Conservation (phyloP, 1,284 basidiomycete genomes). For the Ganoderma sp. region DNA sequence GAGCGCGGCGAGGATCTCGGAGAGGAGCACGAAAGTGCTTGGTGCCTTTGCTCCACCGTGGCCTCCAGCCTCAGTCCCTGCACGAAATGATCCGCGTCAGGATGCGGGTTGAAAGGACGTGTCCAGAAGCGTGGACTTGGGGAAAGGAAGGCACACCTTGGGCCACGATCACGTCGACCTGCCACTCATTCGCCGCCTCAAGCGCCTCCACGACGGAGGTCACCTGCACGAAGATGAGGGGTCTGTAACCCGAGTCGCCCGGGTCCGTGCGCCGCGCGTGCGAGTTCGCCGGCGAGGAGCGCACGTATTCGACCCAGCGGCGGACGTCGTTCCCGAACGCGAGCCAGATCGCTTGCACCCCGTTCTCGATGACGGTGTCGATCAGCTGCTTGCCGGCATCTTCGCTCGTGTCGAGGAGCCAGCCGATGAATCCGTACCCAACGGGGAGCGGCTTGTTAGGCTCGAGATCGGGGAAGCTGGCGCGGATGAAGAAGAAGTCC, state of each 20-base stretch:
- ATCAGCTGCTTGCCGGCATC: slow-evolving; percentile 48
- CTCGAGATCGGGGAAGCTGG: slow-evolving; percentile 40
- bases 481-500: slow-evolving; percentile 57
- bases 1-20: slow-evolving; percentile 56
- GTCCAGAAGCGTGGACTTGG: neutral
- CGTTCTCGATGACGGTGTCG: slow-evolving; percentile 56
- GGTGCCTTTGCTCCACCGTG: slow-evolving; percentile 65
- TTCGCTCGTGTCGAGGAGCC: slow-evolving; percentile 67
- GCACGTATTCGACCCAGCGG: slow-evolving; percentile 65
- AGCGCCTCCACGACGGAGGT: slow-evolving; percentile 63
- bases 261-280: slow-evolving; percentile 35
- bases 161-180: slow-evolving; percentile 73
- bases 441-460: slow-evolving; percentile 53
- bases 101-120: slow-evolving; percentile 8
- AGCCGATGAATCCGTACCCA: slow-evolving; percentile 75
- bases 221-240: slow-evolving; percentile 65
- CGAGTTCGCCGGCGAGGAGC: slow-evolving; percentile 51
- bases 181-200: slow-evolving; percentile 62
- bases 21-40: slow-evolving; percentile 63
- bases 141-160: slow-evolving; percentile 61
- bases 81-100: slow-evolving; percentile 8
- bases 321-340: slow-evolving; percentile 66
- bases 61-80: slow-evolving; percentile 78
- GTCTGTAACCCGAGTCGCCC: slow-evolving; percentile 30
- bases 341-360: slow-evolving; percentile 74